A percentile compares a stretch with the other conserved stretches of the same genome.
Evolutionary conservation across 345 rosid genomes (phyloP).

Genomic region (Pistacia atlantica): DNA sequence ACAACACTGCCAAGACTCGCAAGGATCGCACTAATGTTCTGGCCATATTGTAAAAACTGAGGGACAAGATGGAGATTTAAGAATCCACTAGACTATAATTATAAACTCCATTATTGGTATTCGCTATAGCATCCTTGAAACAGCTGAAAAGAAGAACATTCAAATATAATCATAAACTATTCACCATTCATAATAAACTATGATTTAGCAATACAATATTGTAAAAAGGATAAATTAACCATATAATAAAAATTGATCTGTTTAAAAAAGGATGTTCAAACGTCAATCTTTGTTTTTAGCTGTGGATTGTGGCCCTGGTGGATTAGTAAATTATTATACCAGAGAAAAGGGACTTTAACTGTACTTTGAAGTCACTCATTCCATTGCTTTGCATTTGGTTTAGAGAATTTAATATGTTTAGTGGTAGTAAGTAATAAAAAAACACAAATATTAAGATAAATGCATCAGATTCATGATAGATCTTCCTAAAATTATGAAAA

Average conservation of each 20-base stretch:
- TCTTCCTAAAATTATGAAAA: neutral
- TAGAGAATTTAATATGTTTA: neutral
- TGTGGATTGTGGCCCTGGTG: slow-evolving; percentile 27
- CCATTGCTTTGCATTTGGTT: slow-evolving; percentile 12
- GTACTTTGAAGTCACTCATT: slow-evolving; percentile 44
- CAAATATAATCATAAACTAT: slow-evolving; percentile 12
- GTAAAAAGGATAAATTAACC: neutral
- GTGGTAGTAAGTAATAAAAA: slow-evolving; percentile 7
- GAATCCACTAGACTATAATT: neutral
- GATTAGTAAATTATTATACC: neutral
- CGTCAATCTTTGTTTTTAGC: slow-evolving; percentile 38
- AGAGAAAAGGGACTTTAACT: slow-evolving; percentile 11
- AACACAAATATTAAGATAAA: neutral
- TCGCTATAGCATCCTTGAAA: slow-evolving; percentile 13
- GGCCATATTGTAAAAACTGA: slow-evolving; percentile 27
- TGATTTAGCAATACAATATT: neutral
- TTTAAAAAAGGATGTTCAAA: slow-evolving; percentile 19
- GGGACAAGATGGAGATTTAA: slow-evolving; percentile 11
- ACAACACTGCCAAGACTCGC: slow-evolving; percentile 19
- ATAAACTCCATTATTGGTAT: slow-evolving; percentile 12
- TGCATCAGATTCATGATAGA: neutral
- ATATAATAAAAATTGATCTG: slow-evolving; percentile 9
- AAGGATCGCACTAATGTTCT: slow-evolving; percentile 10
- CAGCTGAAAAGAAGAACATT: slow-evolving; percentile 24
- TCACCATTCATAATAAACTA: slow-evolving; percentile 2